Evolutionary conservation across 2,329 filamentous ascomycete genomes (phyloP).

Genomic region (Fusarium sp.): DNA sequence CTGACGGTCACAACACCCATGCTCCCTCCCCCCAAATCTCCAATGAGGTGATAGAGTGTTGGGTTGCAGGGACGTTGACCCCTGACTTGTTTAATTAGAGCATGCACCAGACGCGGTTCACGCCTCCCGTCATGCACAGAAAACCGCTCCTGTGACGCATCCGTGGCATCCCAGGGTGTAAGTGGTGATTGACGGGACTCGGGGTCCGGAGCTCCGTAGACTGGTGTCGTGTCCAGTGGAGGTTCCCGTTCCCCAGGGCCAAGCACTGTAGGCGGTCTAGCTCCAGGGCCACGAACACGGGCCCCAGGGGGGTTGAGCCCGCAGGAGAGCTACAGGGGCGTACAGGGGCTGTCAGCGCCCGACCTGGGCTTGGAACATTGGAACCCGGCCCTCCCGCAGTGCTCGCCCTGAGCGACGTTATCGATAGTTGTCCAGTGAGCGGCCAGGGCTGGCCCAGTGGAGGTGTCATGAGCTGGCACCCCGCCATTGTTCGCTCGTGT

Average conservation of each 20-base stretch:
- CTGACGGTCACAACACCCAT: slow-evolving; percentile 17
- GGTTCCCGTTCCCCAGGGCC: slow-evolving; percentile 3
- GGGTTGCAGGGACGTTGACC: slow-evolving; percentile 26
- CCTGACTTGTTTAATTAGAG: slow-evolving; percentile 43
- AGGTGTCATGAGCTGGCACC: slow-evolving; percentile 49
- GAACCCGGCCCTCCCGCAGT: slow-evolving; percentile 3
- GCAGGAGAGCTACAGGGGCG: not conserved
- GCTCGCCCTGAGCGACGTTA: slow-evolving; percentile 24
- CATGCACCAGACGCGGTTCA: slow-evolving; percentile 31
- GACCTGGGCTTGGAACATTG: slow-evolving; percentile 4
- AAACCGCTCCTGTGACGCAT: slow-evolving; percentile 26
- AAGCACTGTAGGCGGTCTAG: slow-evolving; percentile 36
- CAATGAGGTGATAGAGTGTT: slow-evolving; percentile 34
- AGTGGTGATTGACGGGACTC: slow-evolving; percentile 34
- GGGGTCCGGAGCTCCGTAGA: not conserved
- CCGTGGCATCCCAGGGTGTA: slow-evolving; percentile 31
- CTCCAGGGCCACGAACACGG: slow-evolving; percentile 40
- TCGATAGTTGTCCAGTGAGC: slow-evolving; percentile 52
- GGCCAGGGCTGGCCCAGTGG: slow-evolving; percentile 33
- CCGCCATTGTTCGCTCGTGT: slow-evolving; percentile 36
- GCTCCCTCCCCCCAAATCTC: slow-evolving; percentile 12
- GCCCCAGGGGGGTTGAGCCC: slow-evolving; percentile 6
- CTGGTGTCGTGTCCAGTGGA: not conserved
- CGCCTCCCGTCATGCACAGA: slow-evolving; percentile 27
- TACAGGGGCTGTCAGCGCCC: slow-evolving; percentile 19